Evolutionary conservation across 768 basidiomycete species (phyloP).

Genomic region (Cubamyces lactineus): DNA sequence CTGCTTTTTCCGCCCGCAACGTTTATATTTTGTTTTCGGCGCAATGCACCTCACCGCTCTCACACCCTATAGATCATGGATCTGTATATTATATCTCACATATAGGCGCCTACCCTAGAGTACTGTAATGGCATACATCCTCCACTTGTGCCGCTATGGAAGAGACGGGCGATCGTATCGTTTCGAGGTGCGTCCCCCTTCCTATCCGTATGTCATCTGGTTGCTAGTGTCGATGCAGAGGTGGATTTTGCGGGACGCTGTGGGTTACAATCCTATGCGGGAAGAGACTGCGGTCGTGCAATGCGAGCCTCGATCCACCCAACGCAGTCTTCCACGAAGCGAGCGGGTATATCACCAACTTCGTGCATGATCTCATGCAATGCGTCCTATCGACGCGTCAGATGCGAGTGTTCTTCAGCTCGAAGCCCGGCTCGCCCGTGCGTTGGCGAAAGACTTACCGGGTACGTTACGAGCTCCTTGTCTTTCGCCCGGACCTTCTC

Average conservation of each 20-base stretch:
- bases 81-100: not conserved
- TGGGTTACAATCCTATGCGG: not conserved
- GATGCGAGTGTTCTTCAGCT: not conserved
- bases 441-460: slow-evolving; percentile 29
- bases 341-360: slow-evolving; percentile 61
- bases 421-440: not conserved
- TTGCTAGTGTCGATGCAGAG: too few species aligned
- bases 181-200: too few species aligned
- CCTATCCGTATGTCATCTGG: too few species aligned
- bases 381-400: slow-evolving; percentile 47
- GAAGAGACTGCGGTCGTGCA: not conserved
- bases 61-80: not conserved
- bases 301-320: slow-evolving; percentile 45
- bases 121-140: not conserved
- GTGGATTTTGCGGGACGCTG: too few species aligned
- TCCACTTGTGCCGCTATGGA: not conserved
- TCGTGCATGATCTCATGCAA: slow-evolving; percentile 79
- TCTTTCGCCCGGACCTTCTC: slow-evolving; percentile 49
- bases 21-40: not conserved
- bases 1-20: not conserved
- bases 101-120: not conserved
- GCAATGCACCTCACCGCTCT: slow-evolving; percentile 10
- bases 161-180: too few species aligned
- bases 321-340: slow-evolving; percentile 53
- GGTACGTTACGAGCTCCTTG: slow-evolving; percentile 51